A percentile compares a stretch with the other conserved stretches of the same genome.
These are phyloP conservation scores for Colletotrichum sp. DNA, from an alignment of 2,329 filamentous ascomycete genomes.

Conservation along the genomic window DNA sequence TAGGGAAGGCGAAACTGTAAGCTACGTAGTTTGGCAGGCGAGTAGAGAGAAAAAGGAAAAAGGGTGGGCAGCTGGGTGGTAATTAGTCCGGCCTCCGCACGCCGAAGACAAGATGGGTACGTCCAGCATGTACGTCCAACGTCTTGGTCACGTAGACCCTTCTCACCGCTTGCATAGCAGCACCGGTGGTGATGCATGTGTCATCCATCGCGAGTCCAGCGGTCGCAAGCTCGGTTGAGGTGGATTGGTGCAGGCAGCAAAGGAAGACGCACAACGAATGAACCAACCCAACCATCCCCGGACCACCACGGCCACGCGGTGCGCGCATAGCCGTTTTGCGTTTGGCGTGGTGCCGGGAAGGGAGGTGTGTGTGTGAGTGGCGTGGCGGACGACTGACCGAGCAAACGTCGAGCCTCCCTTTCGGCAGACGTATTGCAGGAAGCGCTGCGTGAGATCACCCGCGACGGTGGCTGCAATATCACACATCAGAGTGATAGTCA, in stretches of 20 bases:
- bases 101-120: neutral
- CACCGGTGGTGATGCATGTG: neutral
- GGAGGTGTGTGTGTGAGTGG: neutral
- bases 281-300: neutral
- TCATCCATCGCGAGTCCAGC: neutral
- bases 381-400: neutral
- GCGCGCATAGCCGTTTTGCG: conserved; percentile 4
- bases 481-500: neutral
- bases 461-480: neutral
- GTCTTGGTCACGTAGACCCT: neutral
- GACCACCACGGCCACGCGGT: neutral
- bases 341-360: neutral
- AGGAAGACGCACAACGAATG: neutral
- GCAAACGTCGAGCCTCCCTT: neutral
- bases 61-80: neutral
- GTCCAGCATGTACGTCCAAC: neutral
- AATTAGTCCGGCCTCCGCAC: neutral
- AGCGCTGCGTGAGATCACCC: neutral
- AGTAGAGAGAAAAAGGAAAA: neutral
- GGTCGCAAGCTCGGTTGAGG: neutral
- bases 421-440: neutral
- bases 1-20: neutral
- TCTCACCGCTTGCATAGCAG: neutral
- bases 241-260: neutral
- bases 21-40: neutral